Evolutionary conservation across 169 alveolate genomes (phyloP), one percentile per base, ranked within the genome.

Genomic region (Cryptosporidium sp.): DNA sequence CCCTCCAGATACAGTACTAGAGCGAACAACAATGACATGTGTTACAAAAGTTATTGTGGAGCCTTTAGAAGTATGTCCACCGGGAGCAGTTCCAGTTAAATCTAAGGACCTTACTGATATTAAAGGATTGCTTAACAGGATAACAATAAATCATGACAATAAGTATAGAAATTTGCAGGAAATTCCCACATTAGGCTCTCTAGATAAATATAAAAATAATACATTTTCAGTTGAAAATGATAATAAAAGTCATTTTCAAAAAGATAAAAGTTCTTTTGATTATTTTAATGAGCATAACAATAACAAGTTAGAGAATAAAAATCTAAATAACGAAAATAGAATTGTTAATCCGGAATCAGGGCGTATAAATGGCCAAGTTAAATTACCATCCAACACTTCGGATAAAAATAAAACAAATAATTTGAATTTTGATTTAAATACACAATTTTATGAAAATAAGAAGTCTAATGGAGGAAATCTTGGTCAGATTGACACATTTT

Each of bases 31-130:
- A 14, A 80, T 80, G 89, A 50, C 89, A 35, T 80, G 89, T 8
- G 68, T 80, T 16, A 37, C 75, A 16, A 80, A 59, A 62, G 89
- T 80, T 37, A 43, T 80, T 80, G 89, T 80, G 6, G 89, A 80
- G 39, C 89, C 89, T 48, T 33, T 80, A 21, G 89, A 80, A 26
- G 89, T 80, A 1, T 80, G 89, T 37, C 89, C 89, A 14, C 89
- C 89, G 1, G 89, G 89, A 43, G 89, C 89, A 41, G 41, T 80
- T 29, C 89, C 89, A 10, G 89, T 80, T 1, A 80, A 65, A 33
- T 80, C 89, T 0, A 80, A 69, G 18, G 89, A 80, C 26, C 59
- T 80, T 12, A 23, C 55, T 12, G 89, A 80, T 29, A 61, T 80
- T 33, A 80, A 65, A 43, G 41, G 89, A 8, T 58, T 80, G 16